Evolutionary conservation across 2,329 filamentous ascomycete genomes (phyloP).

Genomic region (Monilinia fructigena): DNA sequence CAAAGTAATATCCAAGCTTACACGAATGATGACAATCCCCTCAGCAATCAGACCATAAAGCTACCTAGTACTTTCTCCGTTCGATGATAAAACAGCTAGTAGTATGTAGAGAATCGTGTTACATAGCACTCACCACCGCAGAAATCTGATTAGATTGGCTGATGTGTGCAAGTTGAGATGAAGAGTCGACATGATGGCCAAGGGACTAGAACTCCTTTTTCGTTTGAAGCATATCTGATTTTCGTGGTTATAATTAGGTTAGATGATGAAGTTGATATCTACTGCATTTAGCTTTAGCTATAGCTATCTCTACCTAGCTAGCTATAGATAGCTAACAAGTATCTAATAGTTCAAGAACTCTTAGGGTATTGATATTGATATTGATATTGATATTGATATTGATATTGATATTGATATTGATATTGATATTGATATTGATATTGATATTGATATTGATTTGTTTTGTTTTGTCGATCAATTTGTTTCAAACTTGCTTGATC

Average conservation of each 20-base stretch:
- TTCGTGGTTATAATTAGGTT: neutral
- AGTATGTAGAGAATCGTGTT: neutral
- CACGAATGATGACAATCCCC: neutral
- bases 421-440: no score
- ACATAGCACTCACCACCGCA: neutral
- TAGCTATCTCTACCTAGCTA: no score
- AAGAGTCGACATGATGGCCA: neutral
- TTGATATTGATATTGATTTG: no score
- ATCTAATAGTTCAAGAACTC: neutral
- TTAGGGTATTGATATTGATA: neutral
- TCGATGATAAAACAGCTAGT: no score
- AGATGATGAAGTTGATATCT: no score
- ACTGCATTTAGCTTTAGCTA: no score
- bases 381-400: no score
- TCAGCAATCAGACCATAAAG: neutral
- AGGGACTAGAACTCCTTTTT: constrained; percentile 4
- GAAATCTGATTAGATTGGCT: constrained; percentile 14
- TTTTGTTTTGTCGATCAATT: neutral
- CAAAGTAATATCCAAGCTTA: constrained; percentile 2
- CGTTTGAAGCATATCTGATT: neutral
- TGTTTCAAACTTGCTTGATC: neutral
- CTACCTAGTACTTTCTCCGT: no score
- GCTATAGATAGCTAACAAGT: no score
- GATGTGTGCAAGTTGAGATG: constrained; percentile 4
- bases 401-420: no score